These are phyloP conservation scores for Chaetomium fimeti DNA, from an alignment of 495 filamentous ascomycete species.

Conservation along the genomic window DNA sequence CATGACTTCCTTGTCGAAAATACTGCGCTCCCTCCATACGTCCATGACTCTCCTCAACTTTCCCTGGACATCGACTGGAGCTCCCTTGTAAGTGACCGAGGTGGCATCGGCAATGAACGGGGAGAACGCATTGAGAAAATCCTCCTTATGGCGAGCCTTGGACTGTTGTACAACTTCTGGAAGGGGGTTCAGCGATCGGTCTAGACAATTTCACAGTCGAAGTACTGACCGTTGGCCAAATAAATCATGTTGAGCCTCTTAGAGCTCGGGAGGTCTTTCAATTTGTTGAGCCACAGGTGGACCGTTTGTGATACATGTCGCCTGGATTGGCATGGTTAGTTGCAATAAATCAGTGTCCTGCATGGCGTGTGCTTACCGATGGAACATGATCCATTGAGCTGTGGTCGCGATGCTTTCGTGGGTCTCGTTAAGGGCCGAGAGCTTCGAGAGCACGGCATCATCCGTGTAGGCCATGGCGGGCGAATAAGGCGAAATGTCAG, in stretches of 20 bases:
- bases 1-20: slow-evolving; percentile 80
- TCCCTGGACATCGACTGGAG: slow-evolving; percentile 75
- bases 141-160: slow-evolving; percentile 82
- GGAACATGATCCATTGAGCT: slow-evolving; percentile 99
- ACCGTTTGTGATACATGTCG: slow-evolving; percentile 86
- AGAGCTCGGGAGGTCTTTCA: slow-evolving; percentile 77
- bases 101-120: slow-evolving; percentile 87
- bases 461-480: slow-evolving; percentile 83
- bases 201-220: not conserved
- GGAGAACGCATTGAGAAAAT: slow-evolving; percentile 87
- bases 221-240: slow-evolving; percentile 78
- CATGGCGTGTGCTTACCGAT: slow-evolving; percentile 63
- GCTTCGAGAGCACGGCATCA: slow-evolving; percentile 88
- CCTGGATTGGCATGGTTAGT: slow-evolving; percentile 46
- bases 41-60: slow-evolving; percentile 88
- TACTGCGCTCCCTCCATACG: slow-evolving; percentile 81
- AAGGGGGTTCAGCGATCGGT: slow-evolving; percentile 34
- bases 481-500: not conserved
- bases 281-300: slow-evolving; percentile 80
- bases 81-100: slow-evolving; percentile 79
- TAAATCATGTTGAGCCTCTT: slow-evolving; percentile 92
- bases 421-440: slow-evolving; percentile 90
- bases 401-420: slow-evolving; percentile 94
- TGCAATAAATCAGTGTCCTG: not conserved
- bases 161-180: slow-evolving; percentile 94